Conservation (phyloP, 495 filamentous ascomycete species). For the Beverwykella pulmonaria region DNA sequence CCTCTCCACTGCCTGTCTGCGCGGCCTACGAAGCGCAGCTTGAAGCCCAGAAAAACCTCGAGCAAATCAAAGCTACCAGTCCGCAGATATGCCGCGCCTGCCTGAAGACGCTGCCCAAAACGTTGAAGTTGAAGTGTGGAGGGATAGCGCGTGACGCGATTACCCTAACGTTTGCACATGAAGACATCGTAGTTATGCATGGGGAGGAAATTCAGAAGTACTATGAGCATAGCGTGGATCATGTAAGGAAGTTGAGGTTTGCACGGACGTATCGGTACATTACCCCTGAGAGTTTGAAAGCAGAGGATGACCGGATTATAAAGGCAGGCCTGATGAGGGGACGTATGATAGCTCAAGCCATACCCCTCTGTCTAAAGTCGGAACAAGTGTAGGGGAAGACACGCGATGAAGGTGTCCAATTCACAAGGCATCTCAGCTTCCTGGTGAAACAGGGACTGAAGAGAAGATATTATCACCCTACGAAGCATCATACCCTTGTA, state of each 20-base stretch:
- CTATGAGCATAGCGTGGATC: constrained; percentile 70
- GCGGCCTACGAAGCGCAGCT: constrained; percentile 46
- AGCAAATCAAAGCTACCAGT: constrained; percentile 43
- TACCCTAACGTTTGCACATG: constrained; percentile 62
- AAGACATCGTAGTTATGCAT: constrained; percentile 84
- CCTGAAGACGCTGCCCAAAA: constrained; percentile 42
- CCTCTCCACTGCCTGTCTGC: constrained; percentile 47
- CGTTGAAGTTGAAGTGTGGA: constrained; percentile 42
- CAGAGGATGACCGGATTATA: constrained; percentile 41
- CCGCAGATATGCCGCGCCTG: constrained; percentile 24
- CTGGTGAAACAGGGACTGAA: too few species aligned
- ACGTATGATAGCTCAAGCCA: constrained; percentile 30
- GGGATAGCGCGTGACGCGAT: constrained; percentile 41
- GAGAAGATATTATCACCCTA: too few species aligned
- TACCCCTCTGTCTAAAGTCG: not conserved
- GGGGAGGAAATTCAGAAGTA: constrained; percentile 69
- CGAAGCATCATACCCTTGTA: too few species aligned
- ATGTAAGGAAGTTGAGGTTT: constrained; percentile 63
- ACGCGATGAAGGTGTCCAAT: too few species aligned
- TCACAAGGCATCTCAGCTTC: too few species aligned
- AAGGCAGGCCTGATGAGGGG: constrained; percentile 35
- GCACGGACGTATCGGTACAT: constrained; percentile 65
- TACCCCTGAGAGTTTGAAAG: constrained; percentile 49
- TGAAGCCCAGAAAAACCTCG: constrained; percentile 24
- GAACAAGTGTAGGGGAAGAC: too few species aligned